Base-by-base conservation (phyloP, 345 rosid species). In the Chamaenerion angustifolium region DNA sequence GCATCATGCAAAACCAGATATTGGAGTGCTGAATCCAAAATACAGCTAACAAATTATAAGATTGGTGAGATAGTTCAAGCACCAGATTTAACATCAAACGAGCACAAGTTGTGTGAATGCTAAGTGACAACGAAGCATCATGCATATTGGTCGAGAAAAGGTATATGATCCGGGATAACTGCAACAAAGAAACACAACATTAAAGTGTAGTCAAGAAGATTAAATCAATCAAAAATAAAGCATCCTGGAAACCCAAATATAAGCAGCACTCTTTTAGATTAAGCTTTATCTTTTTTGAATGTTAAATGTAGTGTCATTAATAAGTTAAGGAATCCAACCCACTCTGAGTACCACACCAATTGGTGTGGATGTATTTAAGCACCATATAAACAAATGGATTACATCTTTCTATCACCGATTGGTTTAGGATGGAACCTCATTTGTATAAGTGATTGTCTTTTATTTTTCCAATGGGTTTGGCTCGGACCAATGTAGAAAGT, bases 1-100 rank as follows among this genome's bases (percentile, higher is more conserved):
- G 37, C 37, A 31, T 31, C 37, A 31, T 5, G 37, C 37, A 31
- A 31, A 31, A 31, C 37, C 37, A 31, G 37, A 31, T 31, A 31
- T 5, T 31, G 37, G 17, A 25, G 16, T 21, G 13, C 19, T 23
- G 25, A 14, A 42, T 1, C 11, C 27, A 42, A 27, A 37, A 54
- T 41, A 25, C 13, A 42, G 23, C 16, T 45, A 11, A 18, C 10
- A n/a, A 42, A 40, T 52, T 25, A 37, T 45, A 42, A 54, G 46
- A 41, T 37, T 16, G 49, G 42, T 14, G 49, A 12, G 37, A 51
- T 1, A 48, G 56, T 46, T 59, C 42, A 61, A 42, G 54, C 50
- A 92, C 98, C 95, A 92, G 82, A 80, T 92, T 92, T 70, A 92
- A 71, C 96, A 92, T 92, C 77, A 92, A 67, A 52, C 96, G 85